These are phyloP conservation scores for Plasmodium ovale DNA, from an alignment of 169 alveolate genomes.

Conservation along the genomic window DNA sequence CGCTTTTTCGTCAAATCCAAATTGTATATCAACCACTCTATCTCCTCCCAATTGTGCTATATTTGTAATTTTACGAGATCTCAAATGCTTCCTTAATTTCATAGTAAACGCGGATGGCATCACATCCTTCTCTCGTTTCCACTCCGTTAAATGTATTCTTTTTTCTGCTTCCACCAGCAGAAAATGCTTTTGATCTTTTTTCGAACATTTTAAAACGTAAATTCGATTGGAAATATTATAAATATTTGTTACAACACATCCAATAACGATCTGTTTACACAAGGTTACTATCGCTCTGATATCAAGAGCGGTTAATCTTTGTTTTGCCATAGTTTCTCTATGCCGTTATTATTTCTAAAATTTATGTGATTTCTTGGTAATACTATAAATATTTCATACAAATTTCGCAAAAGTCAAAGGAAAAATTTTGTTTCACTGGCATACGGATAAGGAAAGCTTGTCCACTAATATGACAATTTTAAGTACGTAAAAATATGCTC, in stretches of 20 bases:
- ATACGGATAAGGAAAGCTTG: neutral
- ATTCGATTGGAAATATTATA: constrained; percentile 83
- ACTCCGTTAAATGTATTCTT: constrained; percentile 85
- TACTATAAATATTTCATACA: neutral
- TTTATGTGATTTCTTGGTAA: neutral
- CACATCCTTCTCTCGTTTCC: constrained; percentile 80
- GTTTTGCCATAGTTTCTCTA: constrained; percentile 78
- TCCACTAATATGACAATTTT: neutral
- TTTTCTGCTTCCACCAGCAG: constrained; percentile 83
- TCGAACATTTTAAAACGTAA: constrained; percentile 84
- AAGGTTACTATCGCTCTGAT: constrained; percentile 80
- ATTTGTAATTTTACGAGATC: constrained; percentile 80
- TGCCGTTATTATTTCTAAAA: neutral
- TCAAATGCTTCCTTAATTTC: constrained; percentile 84
- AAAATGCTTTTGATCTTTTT: constrained; percentile 82
- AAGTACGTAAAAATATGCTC: neutral
- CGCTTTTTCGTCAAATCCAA: constrained; percentile 93
- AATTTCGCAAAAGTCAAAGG: neutral
- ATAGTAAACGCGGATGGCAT: constrained; percentile 86
- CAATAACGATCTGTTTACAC: constrained; percentile 73
- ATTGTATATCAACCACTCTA: constrained; percentile 93
- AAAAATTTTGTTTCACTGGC: neutral
- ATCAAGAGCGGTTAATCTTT: constrained; percentile 85
- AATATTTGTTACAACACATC: constrained; percentile 81
- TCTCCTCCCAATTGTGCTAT: constrained; percentile 91